These are phyloP conservation scores for Globisporangium iwayamae DNA, from an alignment of 352 stramenopile genomes.

Conservation along the genomic window DNA sequence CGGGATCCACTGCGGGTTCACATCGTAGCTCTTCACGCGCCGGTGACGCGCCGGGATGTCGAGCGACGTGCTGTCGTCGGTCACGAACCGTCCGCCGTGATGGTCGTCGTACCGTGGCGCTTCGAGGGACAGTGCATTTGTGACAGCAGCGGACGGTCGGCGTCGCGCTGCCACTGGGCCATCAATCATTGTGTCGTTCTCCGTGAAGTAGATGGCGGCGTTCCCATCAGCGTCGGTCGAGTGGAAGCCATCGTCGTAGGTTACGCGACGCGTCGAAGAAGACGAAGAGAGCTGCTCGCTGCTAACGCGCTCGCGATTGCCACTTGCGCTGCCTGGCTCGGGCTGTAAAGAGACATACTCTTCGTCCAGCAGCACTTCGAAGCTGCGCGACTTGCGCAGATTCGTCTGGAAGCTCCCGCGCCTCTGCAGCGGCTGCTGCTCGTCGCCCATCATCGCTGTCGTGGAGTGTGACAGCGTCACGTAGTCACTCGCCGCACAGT, in stretches of 20 bases:
- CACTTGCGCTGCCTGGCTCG: background rate
- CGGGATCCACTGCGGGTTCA: constrained; percentile 24
- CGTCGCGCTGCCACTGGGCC: constrained; percentile 2
- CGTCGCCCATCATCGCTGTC: background rate
- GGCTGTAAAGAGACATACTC: constrained; percentile 1
- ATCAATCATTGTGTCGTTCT: constrained; percentile 4
- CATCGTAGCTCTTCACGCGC: constrained; percentile 52
- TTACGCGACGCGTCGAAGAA: background rate
- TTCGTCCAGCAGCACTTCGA: constrained; percentile 30
- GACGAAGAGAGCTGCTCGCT: background rate
- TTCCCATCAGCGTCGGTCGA: background rate
- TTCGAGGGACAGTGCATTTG: constrained; percentile 46
- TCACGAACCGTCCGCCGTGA: constrained; percentile 14
- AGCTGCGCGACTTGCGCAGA: constrained; percentile 52
- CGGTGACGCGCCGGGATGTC: constrained; percentile 23
- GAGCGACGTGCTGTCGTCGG: background rate
- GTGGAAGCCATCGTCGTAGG: background rate
- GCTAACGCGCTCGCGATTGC: background rate
- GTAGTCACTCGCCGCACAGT: background rate
- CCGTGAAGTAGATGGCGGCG: background rate
- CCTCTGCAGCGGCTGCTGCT: background rate
- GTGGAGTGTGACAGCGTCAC: background rate
- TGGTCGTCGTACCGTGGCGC: constrained; percentile 31
- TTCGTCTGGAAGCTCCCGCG: background rate
- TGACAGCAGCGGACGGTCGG: constrained; percentile 18